Base-by-base conservation (phyloP, 768 basidiomycete genomes). In the Hericium rajendrae region DNA sequence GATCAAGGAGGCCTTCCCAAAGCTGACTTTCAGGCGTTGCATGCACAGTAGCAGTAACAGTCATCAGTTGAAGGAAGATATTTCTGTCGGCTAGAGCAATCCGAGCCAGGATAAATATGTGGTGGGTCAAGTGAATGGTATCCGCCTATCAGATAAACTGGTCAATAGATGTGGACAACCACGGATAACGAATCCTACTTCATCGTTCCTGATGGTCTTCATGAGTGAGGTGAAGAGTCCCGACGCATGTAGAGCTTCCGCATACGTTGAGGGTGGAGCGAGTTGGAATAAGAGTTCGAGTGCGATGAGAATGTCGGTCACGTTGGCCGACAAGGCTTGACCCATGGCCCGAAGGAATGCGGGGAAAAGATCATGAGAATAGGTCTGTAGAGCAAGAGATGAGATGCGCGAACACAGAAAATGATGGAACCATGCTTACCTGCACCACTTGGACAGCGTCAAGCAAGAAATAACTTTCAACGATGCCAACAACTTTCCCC, bases 381-480 rank as follows among this genome's bases (percentile, higher is more conserved):
- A 76, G 12, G 68, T 73, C 88, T 91, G 32, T 8, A 32, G 6
- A 32, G 32, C 9, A 32, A 32, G 32, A 1, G 32, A 32, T 32
- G 58, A 18, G 28, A n/a, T 28, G 43, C 46, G 28, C 26, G 12
- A 18, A 43, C 40, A 18, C 22, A 39, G 18, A n/a, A 16, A 37
- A 41, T 10, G 9, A 32, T 8, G 32, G 32, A 32, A 10, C 5
- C 32, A 10, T 8, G 65, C 73, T 57, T 60, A 89, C 91, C 74
- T 84, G 79, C 50, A 92, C 68, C 57, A 94, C 75, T 10, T 71
- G 64, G 16, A 70, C 58, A 0, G 81, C 81, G 68, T 90, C 86
- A 16, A 90, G 74, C n/a, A 95, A 68, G 58, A 90, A 72, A 67
- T 93, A 94, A 5, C 86, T 84, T 66, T 91, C 88, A 22, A 91